Percentiles rank a stretch among this genome's conserved stretches.
Conservation (phyloP, 192 early-diverging fungal species). For the Rhizoclosmatium globosum region DNA sequence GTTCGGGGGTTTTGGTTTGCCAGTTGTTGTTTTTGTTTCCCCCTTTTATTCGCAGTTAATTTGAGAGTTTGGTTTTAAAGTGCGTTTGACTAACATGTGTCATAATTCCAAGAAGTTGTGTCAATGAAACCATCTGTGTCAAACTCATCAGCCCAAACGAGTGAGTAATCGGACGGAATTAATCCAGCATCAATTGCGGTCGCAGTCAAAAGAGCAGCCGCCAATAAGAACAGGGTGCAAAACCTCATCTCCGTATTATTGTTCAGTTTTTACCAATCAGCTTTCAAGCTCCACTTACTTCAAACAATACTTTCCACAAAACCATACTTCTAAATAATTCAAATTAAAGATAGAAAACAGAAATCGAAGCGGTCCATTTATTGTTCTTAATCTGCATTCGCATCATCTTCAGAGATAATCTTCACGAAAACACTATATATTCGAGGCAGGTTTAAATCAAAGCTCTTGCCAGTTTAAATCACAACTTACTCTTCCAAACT, state of each 20-base stretch:
- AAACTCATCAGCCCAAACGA: background rate
- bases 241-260: too few relatives aligned
- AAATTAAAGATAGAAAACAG: too few relatives aligned
- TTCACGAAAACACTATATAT: constrained; percentile 22
- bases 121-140: background rate
- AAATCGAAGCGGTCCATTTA: background rate
- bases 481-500: constrained; percentile 76
- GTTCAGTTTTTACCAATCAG: too few relatives aligned
- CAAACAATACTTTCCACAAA: too few relatives aligned
- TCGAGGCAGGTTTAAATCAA: background rate
- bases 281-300: too few relatives aligned
- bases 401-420: constrained; percentile 35
- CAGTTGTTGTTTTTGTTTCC: background rate
- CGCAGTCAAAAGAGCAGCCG: too few relatives aligned
- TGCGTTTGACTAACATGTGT: background rate
- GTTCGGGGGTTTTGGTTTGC: background rate
- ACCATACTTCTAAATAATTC: too few relatives aligned
- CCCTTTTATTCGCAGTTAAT: background rate
- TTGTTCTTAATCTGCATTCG: constrained; percentile 32
- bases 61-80: background rate
- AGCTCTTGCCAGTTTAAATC: constrained; percentile 8
- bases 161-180: background rate
- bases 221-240: too few relatives aligned
- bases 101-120: background rate
- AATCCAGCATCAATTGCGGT: too few relatives aligned